Base-by-base conservation (phyloP, 2,329 filamentous ascomycete genomes). In the Fusarium sp. region DNA sequence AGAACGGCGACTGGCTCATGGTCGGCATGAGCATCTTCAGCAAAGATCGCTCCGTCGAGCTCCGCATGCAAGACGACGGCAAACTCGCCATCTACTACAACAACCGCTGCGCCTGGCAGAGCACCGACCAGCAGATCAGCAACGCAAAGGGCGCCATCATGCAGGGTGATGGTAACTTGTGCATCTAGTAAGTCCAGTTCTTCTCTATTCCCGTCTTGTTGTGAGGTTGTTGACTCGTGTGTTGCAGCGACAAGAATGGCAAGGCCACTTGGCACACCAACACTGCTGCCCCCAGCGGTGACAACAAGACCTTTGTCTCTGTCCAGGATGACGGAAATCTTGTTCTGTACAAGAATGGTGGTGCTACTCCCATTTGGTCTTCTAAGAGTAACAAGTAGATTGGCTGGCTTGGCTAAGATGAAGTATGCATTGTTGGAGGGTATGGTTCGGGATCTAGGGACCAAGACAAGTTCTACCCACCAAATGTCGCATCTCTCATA, bases 41-140 rank as follows among this genome's bases (percentile, higher is more conserved):
- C 35, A 44, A 60, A n/a, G 35, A 68, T 2, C 53, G 65, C 24
- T 50, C 62, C 8, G 54, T 66, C 10, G 65, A 68, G 47, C 65
- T 68, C 35, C 62, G 62, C 39, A 68, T 68, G 65, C 62, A 68
- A 47, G 54, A 68, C n/a, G 65, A 68, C 8, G 65, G 65, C 47
- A 68, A 68, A 47, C 53, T 68, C 8, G 65, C 62, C 35, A 28
- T 66, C 35, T 68, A 68, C 28, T 24, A 68, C 22, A 28, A 35
- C 38, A 22, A 41, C 28, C 44, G 20, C 15, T 66, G 53, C 17
- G 26, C 44, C 18, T 68, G 65, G 65, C 65, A 68, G 61, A 68
- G 45, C n/a, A 59, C 39, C n/a, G 61, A 28, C 32, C 42, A 66
- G 35, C 65, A 68, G 26, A 20, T 15, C 18, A n/a, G 18, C 22